A percentile compares a stretch with the other conserved stretches of the same genome.
Conservation (phyloP, 768 basidiomycete genomes). For the Melanogaster broomeanus region DNA sequence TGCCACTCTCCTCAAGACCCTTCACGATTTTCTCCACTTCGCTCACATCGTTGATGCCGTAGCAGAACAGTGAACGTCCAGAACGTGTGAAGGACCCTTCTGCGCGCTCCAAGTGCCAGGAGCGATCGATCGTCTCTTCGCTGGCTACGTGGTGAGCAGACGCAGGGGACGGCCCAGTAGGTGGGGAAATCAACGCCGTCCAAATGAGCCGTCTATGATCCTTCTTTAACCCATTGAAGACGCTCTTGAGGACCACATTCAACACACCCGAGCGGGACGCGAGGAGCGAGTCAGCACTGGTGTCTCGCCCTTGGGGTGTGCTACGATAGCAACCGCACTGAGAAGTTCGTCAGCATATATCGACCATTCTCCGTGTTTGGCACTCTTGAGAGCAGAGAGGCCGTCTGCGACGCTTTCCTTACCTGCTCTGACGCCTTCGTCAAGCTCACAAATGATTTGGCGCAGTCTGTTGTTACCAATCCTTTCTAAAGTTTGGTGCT, state of each 20-base stretch:
- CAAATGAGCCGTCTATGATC: slow-evolving; percentile 94
- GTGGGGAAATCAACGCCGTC: slow-evolving; percentile 77
- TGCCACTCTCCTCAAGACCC: slow-evolving; percentile 71
- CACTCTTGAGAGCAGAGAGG: no score
- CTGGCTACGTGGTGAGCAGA: slow-evolving; percentile 30
- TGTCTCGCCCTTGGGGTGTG: slow-evolving; percentile 84
- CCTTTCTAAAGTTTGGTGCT: slow-evolving; percentile 82
- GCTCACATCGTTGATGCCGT: slow-evolving; percentile 86
- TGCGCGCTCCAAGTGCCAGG: slow-evolving; percentile 99
- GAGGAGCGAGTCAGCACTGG: slow-evolving; percentile 94
- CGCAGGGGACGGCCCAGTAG: slow-evolving; percentile 8
- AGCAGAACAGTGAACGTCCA: slow-evolving; percentile 96
- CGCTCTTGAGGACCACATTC: slow-evolving; percentile 96
- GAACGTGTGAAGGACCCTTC: slow-evolving; percentile 97
- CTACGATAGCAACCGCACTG: slow-evolving; percentile 92
- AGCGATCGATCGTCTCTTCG: slow-evolving; percentile 86
- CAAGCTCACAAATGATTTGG: slow-evolving; percentile 92
- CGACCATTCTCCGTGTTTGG: slow-evolving; percentile 86
- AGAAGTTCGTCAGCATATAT: slow-evolving; percentile 99
- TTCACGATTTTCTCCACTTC: slow-evolving; percentile 90
- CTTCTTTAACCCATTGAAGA: slow-evolving; percentile 95
- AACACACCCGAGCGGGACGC: slow-evolving; percentile 85
- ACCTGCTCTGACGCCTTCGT: no score
- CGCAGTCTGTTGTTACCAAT: slow-evolving; percentile 94
- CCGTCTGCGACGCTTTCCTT: no score